Evolutionary conservation across 2,329 filamentous ascomycete species (phyloP).

Genomic region (Aaosphaeria arxii): DNA sequence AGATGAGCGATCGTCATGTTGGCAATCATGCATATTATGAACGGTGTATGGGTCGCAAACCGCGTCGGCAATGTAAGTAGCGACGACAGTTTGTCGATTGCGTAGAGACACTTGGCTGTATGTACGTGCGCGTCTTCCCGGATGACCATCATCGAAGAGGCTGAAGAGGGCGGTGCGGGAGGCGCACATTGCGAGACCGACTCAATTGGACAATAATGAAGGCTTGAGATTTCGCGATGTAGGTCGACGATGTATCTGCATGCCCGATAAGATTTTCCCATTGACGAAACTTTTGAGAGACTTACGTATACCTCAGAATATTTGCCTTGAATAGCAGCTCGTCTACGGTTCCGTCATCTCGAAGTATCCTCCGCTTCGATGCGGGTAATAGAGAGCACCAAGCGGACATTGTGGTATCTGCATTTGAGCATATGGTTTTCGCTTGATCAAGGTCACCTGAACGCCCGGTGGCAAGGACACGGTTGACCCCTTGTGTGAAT

Average conservation of each 20-base stretch:
- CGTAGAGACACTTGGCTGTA: slow-evolving; percentile 20
- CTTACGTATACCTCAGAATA: slow-evolving; percentile 18
- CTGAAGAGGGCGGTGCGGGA: slow-evolving; percentile 14
- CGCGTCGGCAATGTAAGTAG: slow-evolving; percentile 20
- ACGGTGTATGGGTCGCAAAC: slow-evolving; percentile 18
- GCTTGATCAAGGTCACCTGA: slow-evolving; percentile 9
- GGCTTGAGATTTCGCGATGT: slow-evolving; percentile 15
- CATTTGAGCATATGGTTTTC: slow-evolving; percentile 9
- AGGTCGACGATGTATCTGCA: slow-evolving; percentile 19
- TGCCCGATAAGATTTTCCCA: not conserved
- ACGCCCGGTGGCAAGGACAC: slow-evolving; percentile 54
- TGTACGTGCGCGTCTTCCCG: slow-evolving; percentile 16
- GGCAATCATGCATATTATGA: slow-evolving; percentile 26
- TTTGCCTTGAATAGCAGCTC: slow-evolving; percentile 82
- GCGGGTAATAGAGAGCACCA: slow-evolving; percentile 75
- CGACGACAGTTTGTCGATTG: slow-evolving; percentile 13
- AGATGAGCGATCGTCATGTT: slow-evolving; percentile 24
- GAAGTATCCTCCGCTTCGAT: slow-evolving; percentile 64
- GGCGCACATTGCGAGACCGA: slow-evolving; percentile 18
- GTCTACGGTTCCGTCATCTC: slow-evolving; percentile 67
- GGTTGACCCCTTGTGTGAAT: slow-evolving; percentile 69
- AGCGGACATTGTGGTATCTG: slow-evolving; percentile 59
- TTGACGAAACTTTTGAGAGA: not conserved
- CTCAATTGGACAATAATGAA: slow-evolving; percentile 15
- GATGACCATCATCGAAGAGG: slow-evolving; percentile 1